Evolutionary conservation across 345 rosid genomes (phyloP).

Genomic region (Rhizophora apiculata): DNA sequence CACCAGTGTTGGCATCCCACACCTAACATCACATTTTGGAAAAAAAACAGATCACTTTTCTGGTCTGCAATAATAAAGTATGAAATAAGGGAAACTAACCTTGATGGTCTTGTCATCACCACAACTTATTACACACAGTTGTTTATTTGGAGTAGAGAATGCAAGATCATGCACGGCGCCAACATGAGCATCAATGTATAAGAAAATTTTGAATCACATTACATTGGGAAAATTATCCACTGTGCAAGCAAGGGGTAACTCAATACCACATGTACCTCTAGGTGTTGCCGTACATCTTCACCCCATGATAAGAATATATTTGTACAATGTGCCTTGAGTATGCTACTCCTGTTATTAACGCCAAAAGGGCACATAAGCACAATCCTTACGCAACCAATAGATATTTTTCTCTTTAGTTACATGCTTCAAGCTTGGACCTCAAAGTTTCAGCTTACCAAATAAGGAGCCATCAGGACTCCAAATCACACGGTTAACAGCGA

Average conservation of each 20-base stretch:
- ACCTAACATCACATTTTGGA: constrained; percentile 41
- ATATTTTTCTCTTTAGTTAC: neutral
- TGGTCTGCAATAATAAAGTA: neutral
- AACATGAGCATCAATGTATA: constrained; percentile 72
- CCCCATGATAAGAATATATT: constrained; percentile 73
- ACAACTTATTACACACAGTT: constrained; percentile 77
- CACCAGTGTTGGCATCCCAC: constrained; percentile 81
- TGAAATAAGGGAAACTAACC: constrained; percentile 38
- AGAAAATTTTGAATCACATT: constrained; percentile 19
- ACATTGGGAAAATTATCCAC: constrained; percentile 11
- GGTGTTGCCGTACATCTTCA: constrained; percentile 78
- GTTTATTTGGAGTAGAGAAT: constrained; percentile 76
- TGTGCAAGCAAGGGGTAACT: neutral
- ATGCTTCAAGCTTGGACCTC: constrained; percentile 12
- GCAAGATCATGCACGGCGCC: constrained; percentile 81
- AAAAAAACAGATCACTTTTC: neutral
- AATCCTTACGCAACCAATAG: constrained; percentile 4
- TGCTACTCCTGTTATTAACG: constrained; percentile 73
- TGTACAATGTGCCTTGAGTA: constrained; percentile 90
- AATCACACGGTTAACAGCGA: constrained; percentile 92
- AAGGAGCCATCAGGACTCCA: constrained; percentile 97
- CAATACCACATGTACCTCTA: constrained; percentile 49
- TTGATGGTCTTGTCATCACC: constrained; percentile 88
- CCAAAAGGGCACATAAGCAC: constrained; percentile 17
- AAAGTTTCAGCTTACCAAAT: constrained; percentile 65